Percentiles rank a stretch among this genome's conserved stretches.
Conservation (phyloP, 768 basidiomycete species). For the Boletus bicolor region DNA sequence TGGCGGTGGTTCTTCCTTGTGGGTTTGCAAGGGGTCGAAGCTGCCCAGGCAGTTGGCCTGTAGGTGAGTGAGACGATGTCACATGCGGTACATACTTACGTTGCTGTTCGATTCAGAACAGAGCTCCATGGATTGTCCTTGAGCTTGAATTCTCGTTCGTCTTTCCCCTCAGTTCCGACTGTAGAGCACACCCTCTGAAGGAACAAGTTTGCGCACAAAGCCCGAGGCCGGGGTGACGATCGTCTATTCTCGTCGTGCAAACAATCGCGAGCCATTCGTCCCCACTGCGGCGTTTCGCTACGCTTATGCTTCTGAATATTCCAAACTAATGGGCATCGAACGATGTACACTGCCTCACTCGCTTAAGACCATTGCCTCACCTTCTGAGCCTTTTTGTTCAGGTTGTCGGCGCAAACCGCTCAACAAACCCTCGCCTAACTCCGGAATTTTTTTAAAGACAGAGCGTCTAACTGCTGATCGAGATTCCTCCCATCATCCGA, state of each 20-base stretch:
- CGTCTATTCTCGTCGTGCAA: neutral
- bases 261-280: neutral
- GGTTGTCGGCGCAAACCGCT: neutral
- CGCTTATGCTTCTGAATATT: neutral
- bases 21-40: neutral
- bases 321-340: neutral
- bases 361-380: neutral
- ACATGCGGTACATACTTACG: neutral
- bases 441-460: neutral
- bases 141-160: neutral
- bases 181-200: neutral
- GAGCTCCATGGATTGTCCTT: neutral
- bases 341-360: neutral
- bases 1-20: neutral
- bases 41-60: neutral
- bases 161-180: neutral
- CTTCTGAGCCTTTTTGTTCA: neutral
- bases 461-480: neutral
- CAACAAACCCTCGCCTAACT: neutral
- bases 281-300: neutral
- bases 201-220: neutral
- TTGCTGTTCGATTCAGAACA: neutral
- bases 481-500: neutral
- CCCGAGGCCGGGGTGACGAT: neutral
- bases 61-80: neutral